A percentile compares a stretch with the other conserved stretches of the same genome.
Evolutionary conservation across 2,329 filamentous ascomycete genomes (phyloP).

Genomic region (Blastomyces gilchristii): DNA sequence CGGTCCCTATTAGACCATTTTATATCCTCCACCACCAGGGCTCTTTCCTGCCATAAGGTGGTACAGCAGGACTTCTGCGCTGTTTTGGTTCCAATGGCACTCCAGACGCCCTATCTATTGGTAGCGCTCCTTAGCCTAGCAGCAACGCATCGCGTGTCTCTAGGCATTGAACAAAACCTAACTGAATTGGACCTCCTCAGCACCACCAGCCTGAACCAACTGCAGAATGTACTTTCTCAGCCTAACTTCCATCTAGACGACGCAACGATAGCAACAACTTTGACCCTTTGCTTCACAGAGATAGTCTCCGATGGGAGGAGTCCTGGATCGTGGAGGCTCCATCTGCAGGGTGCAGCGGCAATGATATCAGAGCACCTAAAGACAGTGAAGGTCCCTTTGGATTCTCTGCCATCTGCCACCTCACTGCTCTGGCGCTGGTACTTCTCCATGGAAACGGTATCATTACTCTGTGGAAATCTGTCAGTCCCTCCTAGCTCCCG

Average conservation of each 20-base stretch:
- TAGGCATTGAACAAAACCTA: constrained; percentile 33
- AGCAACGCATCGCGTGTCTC: constrained; percentile 17
- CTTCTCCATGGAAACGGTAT: constrained; percentile 15
- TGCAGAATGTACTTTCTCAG: constrained; percentile 11
- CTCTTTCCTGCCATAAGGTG: constrained; percentile 19
- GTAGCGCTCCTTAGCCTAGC: constrained; percentile 17
- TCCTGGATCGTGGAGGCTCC: constrained; percentile 15
- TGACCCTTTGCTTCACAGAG: constrained; percentile 15
- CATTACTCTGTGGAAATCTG: constrained; percentile 14
- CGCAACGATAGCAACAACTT: constrained; percentile 13
- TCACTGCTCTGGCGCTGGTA: constrained; percentile 17
- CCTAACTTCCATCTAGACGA: constrained; percentile 10
- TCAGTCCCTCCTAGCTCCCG: constrained; percentile 12
- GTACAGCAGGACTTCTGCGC: constrained; percentile 17
- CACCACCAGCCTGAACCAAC: constrained; percentile 10
- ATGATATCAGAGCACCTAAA: constrained; percentile 15
- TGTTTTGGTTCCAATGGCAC: constrained; percentile 17
- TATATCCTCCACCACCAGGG: constrained; percentile 26
- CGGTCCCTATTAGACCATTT: constrained; percentile 23
- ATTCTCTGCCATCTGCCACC: constrained; percentile 10
- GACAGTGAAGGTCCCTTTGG: background rate
- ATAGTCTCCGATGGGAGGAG: constrained; percentile 15
- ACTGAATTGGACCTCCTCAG: constrained; percentile 12
- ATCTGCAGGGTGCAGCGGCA: constrained; percentile 15
- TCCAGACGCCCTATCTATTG: constrained; percentile 16